phyloP scores from a whole-genome alignment of 495 filamentous ascomycete species.

The Glutinoglossum americanum region DNA sequence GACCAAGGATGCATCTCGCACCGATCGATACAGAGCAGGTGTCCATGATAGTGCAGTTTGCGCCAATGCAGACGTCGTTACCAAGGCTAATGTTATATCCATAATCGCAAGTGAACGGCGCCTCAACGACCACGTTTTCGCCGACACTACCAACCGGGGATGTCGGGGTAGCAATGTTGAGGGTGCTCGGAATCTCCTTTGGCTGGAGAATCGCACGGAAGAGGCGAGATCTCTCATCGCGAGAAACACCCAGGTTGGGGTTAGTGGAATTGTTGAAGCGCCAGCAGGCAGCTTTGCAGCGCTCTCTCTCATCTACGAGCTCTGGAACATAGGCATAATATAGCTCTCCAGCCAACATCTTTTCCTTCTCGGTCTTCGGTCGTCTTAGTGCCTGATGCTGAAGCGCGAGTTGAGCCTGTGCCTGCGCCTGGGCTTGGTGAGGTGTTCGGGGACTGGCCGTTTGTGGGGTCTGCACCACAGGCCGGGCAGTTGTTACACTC shows the following conservation, averaged over 20 bases:
- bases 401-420: slow-evolving; percentile 10
- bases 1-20: slow-evolving; percentile 58
- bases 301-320: slow-evolving; percentile 66
- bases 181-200: slow-evolving; percentile 4
- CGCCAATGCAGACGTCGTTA: slow-evolving; percentile 65
- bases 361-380: slow-evolving; percentile 55
- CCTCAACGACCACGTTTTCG: slow-evolving; percentile 57
- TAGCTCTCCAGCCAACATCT: slow-evolving; percentile 71
- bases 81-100: slow-evolving; percentile 86
- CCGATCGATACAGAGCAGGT: slow-evolving; percentile 56
- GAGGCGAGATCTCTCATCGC: slow-evolving; percentile 57
- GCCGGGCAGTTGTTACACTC: background rate
- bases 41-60: slow-evolving; percentile 76
- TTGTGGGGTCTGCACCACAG: background rate
- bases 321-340: slow-evolving; percentile 61
- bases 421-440: slow-evolving; percentile 1
- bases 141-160: slow-evolving; percentile 4
- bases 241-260: slow-evolving; percentile 49
- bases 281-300: slow-evolving; percentile 66
- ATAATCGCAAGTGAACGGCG: slow-evolving; percentile 86
- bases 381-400: slow-evolving; percentile 9
- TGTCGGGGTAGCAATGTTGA: background rate
- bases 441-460: background rate
- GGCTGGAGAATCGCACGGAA: slow-evolving; percentile 46
- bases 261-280: slow-evolving; percentile 81